Evolutionary conservation across 2,329 filamentous ascomycete species (phyloP).

Genomic region (Claviceps sp.): DNA sequence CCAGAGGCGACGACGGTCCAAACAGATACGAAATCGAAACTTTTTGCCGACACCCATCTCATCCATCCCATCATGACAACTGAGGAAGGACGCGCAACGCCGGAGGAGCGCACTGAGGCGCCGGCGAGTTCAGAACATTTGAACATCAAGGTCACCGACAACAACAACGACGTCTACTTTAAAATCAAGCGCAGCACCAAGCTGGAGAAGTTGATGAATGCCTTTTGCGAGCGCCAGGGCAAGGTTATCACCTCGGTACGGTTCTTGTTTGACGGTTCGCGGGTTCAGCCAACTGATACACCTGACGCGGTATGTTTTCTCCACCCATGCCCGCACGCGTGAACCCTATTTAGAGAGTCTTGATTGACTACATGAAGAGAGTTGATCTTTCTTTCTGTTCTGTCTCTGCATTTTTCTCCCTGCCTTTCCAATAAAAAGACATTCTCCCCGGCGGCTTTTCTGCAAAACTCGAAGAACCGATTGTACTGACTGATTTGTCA

Average conservation of each 20-base stretch:
- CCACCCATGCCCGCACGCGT: background rate
- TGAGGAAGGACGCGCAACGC: constrained; percentile 33
- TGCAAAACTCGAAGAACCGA: background rate
- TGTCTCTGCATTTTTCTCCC: background rate
- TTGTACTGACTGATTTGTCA: background rate
- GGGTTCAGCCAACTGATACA: constrained; percentile 78
- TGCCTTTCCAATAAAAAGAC: too few relatives aligned
- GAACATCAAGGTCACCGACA: constrained; percentile 98
- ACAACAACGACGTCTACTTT: constrained; percentile 99
- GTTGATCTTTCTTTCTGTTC: background rate
- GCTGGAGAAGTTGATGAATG: constrained; percentile 95
- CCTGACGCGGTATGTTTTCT: constrained; percentile 67
- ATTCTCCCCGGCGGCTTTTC: too few relatives aligned
- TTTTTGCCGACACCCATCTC: background rate
- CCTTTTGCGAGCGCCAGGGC: constrained; percentile 92
- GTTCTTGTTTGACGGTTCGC: constrained; percentile 91
- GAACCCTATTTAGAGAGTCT: too few relatives aligned
- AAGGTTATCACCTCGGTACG: constrained; percentile 75
- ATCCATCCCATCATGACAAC: constrained; percentile 25
- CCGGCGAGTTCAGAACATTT: constrained; percentile 60
- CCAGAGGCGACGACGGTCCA: too few relatives aligned
- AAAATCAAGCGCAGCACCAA: constrained; percentile 98
- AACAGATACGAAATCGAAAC: too few relatives aligned
- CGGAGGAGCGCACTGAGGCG: constrained; percentile 25
- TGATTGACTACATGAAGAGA: too few relatives aligned